Evolutionary conservation across 1,139 yeast species (phyloP).

Genomic region (Debaryomyces nepalensis): DNA sequence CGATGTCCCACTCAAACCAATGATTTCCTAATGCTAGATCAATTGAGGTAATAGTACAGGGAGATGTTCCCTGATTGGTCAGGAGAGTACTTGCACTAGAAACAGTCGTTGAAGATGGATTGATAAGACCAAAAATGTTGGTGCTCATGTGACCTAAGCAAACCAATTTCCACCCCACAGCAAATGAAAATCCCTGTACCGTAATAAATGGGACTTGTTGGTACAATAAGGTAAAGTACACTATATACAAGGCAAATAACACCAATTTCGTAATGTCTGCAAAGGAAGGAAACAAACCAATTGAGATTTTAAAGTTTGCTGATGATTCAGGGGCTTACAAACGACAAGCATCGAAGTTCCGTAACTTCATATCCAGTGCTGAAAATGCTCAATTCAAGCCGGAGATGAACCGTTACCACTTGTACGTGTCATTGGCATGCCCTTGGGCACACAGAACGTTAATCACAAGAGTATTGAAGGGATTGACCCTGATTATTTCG

Average conservation of each 20-base stretch:
- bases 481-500: slow-evolving; percentile 63
- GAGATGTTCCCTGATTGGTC: no score
- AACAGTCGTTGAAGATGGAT: no score
- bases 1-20: no score
- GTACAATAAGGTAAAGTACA: background rate
- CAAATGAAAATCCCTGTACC: no score
- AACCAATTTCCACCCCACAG: no score
- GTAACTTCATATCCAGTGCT: slow-evolving; percentile 63
- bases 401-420: slow-evolving; percentile 81
- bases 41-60: no score
- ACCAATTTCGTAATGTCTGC: background rate
- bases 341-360: slow-evolving; percentile 51
- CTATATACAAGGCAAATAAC: background rate
- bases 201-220: no score
- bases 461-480: slow-evolving; percentile 77
- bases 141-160: background rate
- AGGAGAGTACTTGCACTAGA: no score
- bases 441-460: slow-evolving; percentile 96
- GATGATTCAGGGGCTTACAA: slow-evolving; percentile 57
- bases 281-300: slow-evolving; percentile 9
- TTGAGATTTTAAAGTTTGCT: slow-evolving; percentile 50
- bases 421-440: slow-evolving; percentile 86
- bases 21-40: no score
- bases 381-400: slow-evolving; percentile 70
- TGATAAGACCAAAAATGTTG: no score